Base-by-base conservation (phyloP, 495 filamentous ascomycete species). In the Acidomyces sp. region DNA sequence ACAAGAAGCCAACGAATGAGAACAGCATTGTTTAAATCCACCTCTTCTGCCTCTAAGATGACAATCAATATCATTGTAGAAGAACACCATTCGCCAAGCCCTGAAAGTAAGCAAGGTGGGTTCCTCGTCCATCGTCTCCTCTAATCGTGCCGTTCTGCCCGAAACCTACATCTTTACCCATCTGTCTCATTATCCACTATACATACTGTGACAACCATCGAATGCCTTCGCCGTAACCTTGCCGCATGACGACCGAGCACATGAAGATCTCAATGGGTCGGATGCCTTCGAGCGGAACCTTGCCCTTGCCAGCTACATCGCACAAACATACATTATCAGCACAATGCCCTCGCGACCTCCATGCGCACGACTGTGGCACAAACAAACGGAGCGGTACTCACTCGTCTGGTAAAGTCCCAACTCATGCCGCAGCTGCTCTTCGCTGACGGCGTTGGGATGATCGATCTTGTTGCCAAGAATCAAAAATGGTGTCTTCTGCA, bases 391-490 rank as follows among this genome's bases (percentile, higher is more conserved):
- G 4, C 7, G n/a, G 18, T 13, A 46, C 48, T 45, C 35, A 51
- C 48, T 54, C 21, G 87, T 96, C 67, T 95, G 85, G 63, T 85
- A 94, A 55, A 96, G 62, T 40, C 90, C 90, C 36, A 96, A 66
- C 58, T 85, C 79, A 58, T 85, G 75, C 52, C 90, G 72, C 51
- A 95, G 72, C 63, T 95, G 85, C 50, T 96, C 88, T 74, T 97
- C 88, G 49, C 77, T 82, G 34, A 94, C 78, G 44, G 88, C 88
- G 48, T 93, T 80, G 26, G 88, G 85, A 65, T 96, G 87, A 61
- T 97, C 88, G 62, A 95, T 97, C 75, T 96, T 97, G 72, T 97
- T 96, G 42, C 88, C 90, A 42, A 97, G 76, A 31, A 97, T 70
- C 34, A 94, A 72, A 62, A 95, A 95, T 41, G 90, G 90, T 17